Base-by-base conservation (phyloP, 2,329 filamentous ascomycete species). In the Penicillium crustosum region DNA sequence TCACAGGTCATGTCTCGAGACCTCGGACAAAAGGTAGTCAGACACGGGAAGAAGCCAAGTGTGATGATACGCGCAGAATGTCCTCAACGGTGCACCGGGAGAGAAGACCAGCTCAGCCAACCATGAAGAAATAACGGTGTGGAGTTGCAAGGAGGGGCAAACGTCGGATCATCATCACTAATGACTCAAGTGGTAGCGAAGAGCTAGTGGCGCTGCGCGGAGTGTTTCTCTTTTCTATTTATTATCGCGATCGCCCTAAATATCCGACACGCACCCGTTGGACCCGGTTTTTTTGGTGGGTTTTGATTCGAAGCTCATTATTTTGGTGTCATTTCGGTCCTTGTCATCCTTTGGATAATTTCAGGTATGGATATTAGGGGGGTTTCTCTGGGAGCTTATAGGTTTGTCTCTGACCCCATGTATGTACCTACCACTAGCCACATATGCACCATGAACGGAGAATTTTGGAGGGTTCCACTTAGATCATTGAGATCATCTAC, bases 161-260 rank as follows among this genome's bases (percentile, higher is more conserved):
- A 57, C 57, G 60, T 58, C 57, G 49, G 63, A 66, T 66, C 62
- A 59, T 60, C 63, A 19, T 29, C 25, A 62, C 58, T 58, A 63
- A 63, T 61, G 62, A 66, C 63, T 25, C 43, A 65, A 60, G 55
- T 60, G 63, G 63, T 50, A 61, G 54, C 48, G 59, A 59, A 36
- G 57, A 53, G 53, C 55, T 57, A 48, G 44, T 49, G 50, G 54
- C 51, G 49, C 35, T 50, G 52, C 41, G 42, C 43, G 44, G 39
- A 43, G 27, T 44, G 49, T 47, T 42, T 57, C 42, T 57, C 33
- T 35, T 21, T 47, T n/a, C n/a, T n/a, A n/a, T n/a, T 56, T 56
- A 55, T 58, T 60, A 33, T 48, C 36, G 51, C 49, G 61, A 63
- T 63, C 61, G 51, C 42, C 63, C 55, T 44, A 62, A 65, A 57